Conservation (phyloP, 208 protist species). For the Herpetomonas samuelpessoai region DNA sequence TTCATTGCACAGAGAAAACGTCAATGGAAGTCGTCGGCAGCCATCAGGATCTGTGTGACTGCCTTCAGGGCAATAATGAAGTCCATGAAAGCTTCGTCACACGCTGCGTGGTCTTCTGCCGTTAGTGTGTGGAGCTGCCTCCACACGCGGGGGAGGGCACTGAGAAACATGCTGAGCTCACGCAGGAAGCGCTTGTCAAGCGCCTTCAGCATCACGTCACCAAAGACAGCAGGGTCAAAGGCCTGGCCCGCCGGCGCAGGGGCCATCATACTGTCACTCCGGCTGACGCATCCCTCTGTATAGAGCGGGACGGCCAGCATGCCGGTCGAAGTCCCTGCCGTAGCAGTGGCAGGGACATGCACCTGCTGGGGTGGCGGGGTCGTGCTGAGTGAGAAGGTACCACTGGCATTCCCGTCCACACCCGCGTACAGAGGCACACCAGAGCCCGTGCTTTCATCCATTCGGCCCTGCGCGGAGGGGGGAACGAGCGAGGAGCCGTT, state of each 20-base stretch:
- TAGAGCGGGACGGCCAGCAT: too few relatives aligned
- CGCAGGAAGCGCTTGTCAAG: conserved; percentile 55
- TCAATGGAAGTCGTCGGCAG: conserved; percentile 57
- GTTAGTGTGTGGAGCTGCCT: conserved; percentile 41
- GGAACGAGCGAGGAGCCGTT: too few relatives aligned
- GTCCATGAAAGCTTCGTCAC: conserved; percentile 49
- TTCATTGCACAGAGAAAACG: too few relatives aligned
- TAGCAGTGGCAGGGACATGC: conserved; percentile 9
- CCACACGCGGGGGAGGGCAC: conserved; percentile 58
- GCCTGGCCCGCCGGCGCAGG: not conserved
- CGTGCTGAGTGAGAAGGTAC: conserved; percentile 13
- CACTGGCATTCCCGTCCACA: conserved; percentile 1
- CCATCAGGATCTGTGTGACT: conserved; percentile 75
- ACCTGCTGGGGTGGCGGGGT: not conserved
- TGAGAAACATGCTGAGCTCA: conserved; percentile 68
- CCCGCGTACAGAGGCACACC: not conserved
- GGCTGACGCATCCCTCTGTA: too few relatives aligned
- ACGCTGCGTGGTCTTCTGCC: conserved; percentile 46
- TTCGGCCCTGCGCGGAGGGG: too few relatives aligned
- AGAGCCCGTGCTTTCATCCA: not conserved
- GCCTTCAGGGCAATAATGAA: conserved; percentile 62
- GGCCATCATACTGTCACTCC: not conserved
- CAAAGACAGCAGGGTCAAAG: not conserved
- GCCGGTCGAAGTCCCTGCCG: conserved; percentile 1
- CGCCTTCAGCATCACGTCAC: conserved; percentile 28